Evolutionary conservation across 2,329 filamentous ascomycete genomes (phyloP).

Genomic region (Aureobasidium sp.): DNA sequence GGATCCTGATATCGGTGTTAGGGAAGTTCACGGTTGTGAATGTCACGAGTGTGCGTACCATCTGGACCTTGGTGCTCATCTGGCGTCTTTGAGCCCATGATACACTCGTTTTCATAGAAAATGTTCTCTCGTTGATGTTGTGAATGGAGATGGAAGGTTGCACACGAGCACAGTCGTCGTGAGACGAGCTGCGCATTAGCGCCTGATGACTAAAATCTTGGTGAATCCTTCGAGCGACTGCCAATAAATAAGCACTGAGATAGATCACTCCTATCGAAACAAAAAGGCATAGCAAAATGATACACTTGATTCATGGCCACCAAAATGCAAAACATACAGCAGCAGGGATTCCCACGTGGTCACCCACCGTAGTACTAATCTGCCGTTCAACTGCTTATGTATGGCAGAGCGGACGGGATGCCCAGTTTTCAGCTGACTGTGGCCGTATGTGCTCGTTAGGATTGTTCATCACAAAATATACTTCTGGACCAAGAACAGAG

Average conservation of each 20-base stretch:
- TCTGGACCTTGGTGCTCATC: not conserved
- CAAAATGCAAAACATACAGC: too few species aligned
- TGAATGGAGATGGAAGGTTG: not conserved
- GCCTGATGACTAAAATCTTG: not conserved
- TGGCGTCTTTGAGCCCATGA: conserved; percentile 2
- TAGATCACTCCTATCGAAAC: not conserved
- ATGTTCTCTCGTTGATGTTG: not conserved
- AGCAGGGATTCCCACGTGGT: too few species aligned
- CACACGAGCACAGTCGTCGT: not conserved
- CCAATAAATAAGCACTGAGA: not conserved
- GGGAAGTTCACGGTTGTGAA: not conserved
- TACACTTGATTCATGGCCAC: too few species aligned
- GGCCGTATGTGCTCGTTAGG: too few species aligned
- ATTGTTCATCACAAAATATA: too few species aligned
- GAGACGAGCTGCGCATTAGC: not conserved
- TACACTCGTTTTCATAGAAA: not conserved
- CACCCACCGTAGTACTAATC: too few species aligned
- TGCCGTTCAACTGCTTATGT: too few species aligned
- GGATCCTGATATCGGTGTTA: not conserved
- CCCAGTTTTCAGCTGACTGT: too few species aligned
- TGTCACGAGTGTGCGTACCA: not conserved
- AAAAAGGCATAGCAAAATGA: too few species aligned
- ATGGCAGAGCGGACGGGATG: too few species aligned
- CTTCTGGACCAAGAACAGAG: too few species aligned
- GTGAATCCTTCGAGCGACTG: not conserved